Base-by-base conservation (phyloP, 345 rosid species). In the Microthlaspi erraticum region DNA sequence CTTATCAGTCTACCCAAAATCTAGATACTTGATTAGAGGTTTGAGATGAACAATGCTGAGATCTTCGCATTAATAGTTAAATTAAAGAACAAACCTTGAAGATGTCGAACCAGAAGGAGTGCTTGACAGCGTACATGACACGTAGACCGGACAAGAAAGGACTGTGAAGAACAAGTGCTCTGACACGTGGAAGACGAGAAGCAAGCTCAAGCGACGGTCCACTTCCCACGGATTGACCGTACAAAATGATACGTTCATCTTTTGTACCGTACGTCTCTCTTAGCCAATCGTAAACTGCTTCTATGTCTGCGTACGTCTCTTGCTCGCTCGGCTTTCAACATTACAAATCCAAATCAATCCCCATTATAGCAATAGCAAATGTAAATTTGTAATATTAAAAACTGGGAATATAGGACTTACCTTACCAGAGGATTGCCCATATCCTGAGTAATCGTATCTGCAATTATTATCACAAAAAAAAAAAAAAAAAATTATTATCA, bases 371-470 rank as follows among this genome's bases (percentile, higher is more conserved):
- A 26, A 26, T 26, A 26, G 29, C 29, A 26, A 26, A 26, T 26
- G 29, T 26, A 26, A 26, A 26, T 26, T 26, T 26, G 29, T n/a
- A n/a, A n/a, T 14, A 19, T 0, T 1, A 16, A 14, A 6, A 19
- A 17, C n/a, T 43, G 8, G 18, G 26, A 67, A 74, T 42, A 14
- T 8, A 53, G 48, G 42, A 62, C 69, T 42, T 84, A 91, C 97
- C 97, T 91, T 91, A 66, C 97, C 97, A 16, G 91, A 81, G 42
- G 97, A 91, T 60, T 81, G 85, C 57, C 97, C 97, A 81, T 91
- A 91, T 14, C 97, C 97, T 52, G 96, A 87, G 69, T 91, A 91
- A 80, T 91, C 97, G 46, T 88, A 91, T 82, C 97, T 91, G 88
- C 73, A 74, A 10, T 26, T 26, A 44, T 64, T 4, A 60, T 42